Conservation (phyloP, 2,329 filamentous ascomycete species). For the Cercospora berteroae region DNA sequence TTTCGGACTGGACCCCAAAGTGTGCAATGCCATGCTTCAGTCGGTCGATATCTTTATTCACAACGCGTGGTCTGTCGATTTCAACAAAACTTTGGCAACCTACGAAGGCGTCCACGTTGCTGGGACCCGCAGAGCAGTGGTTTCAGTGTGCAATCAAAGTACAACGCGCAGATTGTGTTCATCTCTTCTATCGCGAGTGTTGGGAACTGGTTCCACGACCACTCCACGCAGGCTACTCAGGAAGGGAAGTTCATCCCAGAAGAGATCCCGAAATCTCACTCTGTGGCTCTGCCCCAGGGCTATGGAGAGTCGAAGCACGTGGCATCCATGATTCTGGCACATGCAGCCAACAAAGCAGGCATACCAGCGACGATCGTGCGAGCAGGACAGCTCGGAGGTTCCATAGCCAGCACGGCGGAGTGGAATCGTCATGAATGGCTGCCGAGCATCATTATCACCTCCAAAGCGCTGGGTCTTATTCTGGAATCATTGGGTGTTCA, state of each 20-base stretch:
- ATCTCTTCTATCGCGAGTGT: slow-evolving; percentile 42
- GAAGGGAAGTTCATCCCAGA: neutral
- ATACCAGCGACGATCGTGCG: slow-evolving; percentile 29
- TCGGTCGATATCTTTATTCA: slow-evolving; percentile 36
- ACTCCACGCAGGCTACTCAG: neutral
- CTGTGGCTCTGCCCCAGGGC: slow-evolving; percentile 35
- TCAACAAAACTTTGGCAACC: slow-evolving; percentile 37
- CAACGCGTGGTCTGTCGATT: slow-evolving; percentile 42
- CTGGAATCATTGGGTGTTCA: slow-evolving; percentile 40
- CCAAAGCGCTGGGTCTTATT: slow-evolving; percentile 39
- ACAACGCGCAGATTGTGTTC: slow-evolving; percentile 38
- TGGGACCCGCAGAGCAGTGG: slow-evolving; percentile 33
- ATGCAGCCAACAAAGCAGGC: slow-evolving; percentile 32
- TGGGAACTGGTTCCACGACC: slow-evolving; percentile 26
- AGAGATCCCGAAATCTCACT: slow-evolving; percentile 18
- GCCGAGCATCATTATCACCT: slow-evolving; percentile 44
- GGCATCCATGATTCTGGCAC: slow-evolving; percentile 34
- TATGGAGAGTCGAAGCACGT: slow-evolving; percentile 44
- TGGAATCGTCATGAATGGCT: slow-evolving; percentile 48
- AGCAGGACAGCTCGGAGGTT: slow-evolving; percentile 32
- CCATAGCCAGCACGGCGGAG: slow-evolving; percentile 26
- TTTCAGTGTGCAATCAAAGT: slow-evolving; percentile 28
- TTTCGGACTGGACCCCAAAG: slow-evolving; percentile 24
- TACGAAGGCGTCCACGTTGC: slow-evolving; percentile 35
- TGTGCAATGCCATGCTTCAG: slow-evolving; percentile 27